phyloP scores from a whole-genome alignment of 1,139 yeast genomes.

The Blastobotrys persicus region DNA sequence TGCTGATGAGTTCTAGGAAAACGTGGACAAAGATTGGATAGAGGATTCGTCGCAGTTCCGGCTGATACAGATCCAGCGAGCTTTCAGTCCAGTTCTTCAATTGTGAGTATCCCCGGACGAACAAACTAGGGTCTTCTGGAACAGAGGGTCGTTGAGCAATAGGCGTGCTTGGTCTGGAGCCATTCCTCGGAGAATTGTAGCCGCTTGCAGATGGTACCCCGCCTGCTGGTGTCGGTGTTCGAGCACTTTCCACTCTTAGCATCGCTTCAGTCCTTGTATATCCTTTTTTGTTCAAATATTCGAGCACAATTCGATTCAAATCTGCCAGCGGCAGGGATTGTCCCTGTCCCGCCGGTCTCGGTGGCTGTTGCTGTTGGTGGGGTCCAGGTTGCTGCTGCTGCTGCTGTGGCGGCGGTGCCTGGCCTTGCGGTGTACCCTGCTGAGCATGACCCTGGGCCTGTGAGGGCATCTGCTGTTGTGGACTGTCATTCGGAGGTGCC shows the following conservation, averaged over 20 bases:
- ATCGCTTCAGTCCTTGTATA: constrained; percentile 92
- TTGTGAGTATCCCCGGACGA: constrained; percentile 73
- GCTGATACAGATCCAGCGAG: constrained; percentile 86
- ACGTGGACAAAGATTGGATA: constrained; percentile 91
- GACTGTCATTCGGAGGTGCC: constrained; percentile 8
- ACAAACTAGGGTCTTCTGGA: constrained; percentile 53
- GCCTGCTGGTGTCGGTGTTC: constrained; percentile 56
- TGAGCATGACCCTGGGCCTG: neutral
- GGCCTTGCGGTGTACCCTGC: constrained; percentile 6
- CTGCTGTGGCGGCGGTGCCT: constrained; percentile 18
- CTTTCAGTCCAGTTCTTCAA: constrained; percentile 88
- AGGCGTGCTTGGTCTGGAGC: constrained; percentile 14
- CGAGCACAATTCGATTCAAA: constrained; percentile 84
- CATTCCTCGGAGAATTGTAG: constrained; percentile 17
- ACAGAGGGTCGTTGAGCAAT: neutral
- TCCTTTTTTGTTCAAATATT: constrained; percentile 89
- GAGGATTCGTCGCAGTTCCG: constrained; percentile 77
- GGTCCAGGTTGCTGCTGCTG: constrained; percentile 17
- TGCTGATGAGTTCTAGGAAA: constrained; percentile 71
- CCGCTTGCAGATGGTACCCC: constrained; percentile 17
- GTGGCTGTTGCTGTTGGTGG: constrained; percentile 19
- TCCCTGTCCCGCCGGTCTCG: too few relatives aligned
- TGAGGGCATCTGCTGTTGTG: constrained; percentile 1
- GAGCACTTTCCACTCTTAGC: constrained; percentile 82
- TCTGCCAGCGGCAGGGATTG: constrained; percentile 46